Evolutionary conservation across 768 basidiomycete genomes (phyloP), one percentile per base, ranked within the genome.

Genomic region (Tubosaeta brunneosetosa): DNA sequence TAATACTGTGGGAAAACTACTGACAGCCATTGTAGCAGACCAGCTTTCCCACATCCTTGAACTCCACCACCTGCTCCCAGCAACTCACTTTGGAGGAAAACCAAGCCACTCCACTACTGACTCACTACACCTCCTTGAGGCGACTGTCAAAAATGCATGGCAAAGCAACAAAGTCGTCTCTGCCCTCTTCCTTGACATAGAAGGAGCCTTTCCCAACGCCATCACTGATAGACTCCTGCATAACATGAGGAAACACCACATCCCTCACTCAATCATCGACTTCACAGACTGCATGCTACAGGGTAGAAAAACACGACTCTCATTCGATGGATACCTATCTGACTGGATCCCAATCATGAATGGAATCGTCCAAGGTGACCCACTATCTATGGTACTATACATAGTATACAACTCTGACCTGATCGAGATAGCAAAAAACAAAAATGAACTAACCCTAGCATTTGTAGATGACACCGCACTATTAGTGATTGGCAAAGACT

Each of bases 351-450:
- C 53, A 0, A 49, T 59, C 4, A 55, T 16, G 0, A 65, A 64
- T 13, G 65, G 72, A 0, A 66, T 71, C 0, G 65, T 66, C 2
- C 70, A 74, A 52, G 73, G 73, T 0, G 65, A 68, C 53, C 71
- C 69, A 0, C 48, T 65, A 2, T 69, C 69, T 0, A 64, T 65
- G 41, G 52, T 71, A 1, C 47, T 67, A 0, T 72, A 69, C 46
- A 56, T 65, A 9, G 62, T 72, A 14, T 72, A 68, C 56, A 74
- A 72, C 47, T 9, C 69, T 0, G 52, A 60, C 44, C 51, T 70
- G 0, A 17, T 61, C 0, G 44, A 61, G 0, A 16, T 45, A 0
- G 52, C 67, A 17, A 25, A 0, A 44, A 53, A 2, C 33, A 51
- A 29, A 4, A 29, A 6, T 4, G 29, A 29, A 29, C 29, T 29